Base-by-base conservation (phyloP, 306 rosid species). In the Vigna nakashimae region DNA sequence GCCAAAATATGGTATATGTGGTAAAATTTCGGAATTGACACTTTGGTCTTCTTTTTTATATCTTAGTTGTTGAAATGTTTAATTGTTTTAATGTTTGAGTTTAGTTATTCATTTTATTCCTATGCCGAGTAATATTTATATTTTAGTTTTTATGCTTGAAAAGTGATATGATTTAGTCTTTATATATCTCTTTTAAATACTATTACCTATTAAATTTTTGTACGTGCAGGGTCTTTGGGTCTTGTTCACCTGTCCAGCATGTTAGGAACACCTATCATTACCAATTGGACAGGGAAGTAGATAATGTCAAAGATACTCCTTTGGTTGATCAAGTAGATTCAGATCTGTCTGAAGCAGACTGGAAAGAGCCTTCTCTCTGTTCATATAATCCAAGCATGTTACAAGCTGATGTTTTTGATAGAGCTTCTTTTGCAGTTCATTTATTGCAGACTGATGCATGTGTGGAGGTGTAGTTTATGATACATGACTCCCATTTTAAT, bases 391-490 rank as follows among this genome's bases (percentile, higher is more conserved):
- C 64, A 24, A 26, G 64, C 28, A 5, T 58, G n/a, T 58, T 26
- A 58, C 64, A 58, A 58, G 17, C 36, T 58, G 64, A 58, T 58
- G 17, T 4, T 8, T 24, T 8, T 58, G 64, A 58, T 24, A 58
- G 14, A 58, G 17, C 14, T 58, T 12, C 36, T 26, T 58, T 58
- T 12, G 64, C 64, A 58, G 12, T 58, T 26, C 64, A 58, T 58
- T 24, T 59, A 59, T 59, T 59, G 65, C 65, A 59, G 65, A 59
- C 2, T 28, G 65, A 59, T 59, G 40, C 65, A 59, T 4, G 2
- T 59, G 42, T 26, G 14, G 40, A 59, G 65, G 65, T 59, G 40
- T 16, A 59, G 40, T 59, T 12, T 28, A 13, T 59, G 65, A n/a
- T 59, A n/a, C 2, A 13, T 26, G n/a, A 26, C 65, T 24, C 18